Evolutionary conservation across 2,329 filamentous ascomycete genomes (phyloP).

Genomic region (Chrysoporthe cubensis): DNA sequence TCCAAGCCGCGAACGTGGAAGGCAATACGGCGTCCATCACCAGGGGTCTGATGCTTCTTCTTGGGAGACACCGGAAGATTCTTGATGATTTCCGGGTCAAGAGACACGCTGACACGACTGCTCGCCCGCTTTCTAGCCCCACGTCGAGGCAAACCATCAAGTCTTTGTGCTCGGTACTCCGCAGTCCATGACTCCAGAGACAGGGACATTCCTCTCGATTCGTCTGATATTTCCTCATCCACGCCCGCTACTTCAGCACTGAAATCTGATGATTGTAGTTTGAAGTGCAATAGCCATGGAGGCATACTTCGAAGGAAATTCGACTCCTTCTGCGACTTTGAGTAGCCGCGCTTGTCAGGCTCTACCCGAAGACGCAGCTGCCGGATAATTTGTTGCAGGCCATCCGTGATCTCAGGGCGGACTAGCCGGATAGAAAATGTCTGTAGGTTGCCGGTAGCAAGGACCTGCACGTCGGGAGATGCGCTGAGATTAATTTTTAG

Average conservation of each 20-base stretch:
- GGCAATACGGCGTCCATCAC: constrained; percentile 80
- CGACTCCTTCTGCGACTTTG: constrained; percentile 55
- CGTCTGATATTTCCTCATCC: constrained; percentile 79
- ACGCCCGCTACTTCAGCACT: constrained; percentile 89
- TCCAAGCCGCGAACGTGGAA: constrained; percentile 84
- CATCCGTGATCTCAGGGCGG: constrained; percentile 88
- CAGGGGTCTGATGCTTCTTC: constrained; percentile 59
- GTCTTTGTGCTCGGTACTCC: constrained; percentile 84
- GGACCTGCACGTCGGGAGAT: constrained; percentile 81
- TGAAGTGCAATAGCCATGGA: constrained; percentile 80
- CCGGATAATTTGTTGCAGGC: constrained; percentile 85
- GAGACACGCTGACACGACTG: constrained; percentile 69
- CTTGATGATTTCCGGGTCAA: constrained; percentile 67
- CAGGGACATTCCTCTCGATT: constrained; percentile 80
- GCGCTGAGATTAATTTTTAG: constrained; percentile 84
- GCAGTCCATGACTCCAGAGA: constrained; percentile 87
- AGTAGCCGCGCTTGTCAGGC: constrained; percentile 58
- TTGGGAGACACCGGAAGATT: constrained; percentile 55
- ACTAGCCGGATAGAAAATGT: constrained; percentile 90
- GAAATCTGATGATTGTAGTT: constrained; percentile 85
- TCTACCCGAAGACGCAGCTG: constrained; percentile 76
- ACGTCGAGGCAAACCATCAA: constrained; percentile 65
- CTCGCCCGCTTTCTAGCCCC: constrained; percentile 71
- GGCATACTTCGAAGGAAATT: constrained; percentile 81
- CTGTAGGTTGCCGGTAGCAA: constrained; percentile 77